Conservation (phyloP, 2,329 filamentous ascomycete species). For the Rugonectria rugulosa region DNA sequence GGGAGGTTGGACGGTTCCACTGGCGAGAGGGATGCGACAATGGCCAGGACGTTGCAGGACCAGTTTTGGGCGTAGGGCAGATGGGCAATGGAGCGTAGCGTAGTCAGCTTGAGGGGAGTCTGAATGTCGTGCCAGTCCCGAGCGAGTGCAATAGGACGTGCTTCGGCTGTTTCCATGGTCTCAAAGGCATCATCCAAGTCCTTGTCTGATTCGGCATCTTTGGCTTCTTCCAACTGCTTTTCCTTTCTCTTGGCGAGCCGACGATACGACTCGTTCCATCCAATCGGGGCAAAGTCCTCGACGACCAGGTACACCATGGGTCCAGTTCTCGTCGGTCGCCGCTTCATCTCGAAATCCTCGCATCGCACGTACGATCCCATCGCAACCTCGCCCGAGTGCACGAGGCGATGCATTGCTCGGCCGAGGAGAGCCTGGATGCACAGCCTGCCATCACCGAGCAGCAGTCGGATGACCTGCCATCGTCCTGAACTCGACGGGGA, state of each 20-base stretch:
- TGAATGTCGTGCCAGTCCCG: slow-evolving; percentile 51
- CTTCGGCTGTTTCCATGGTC: slow-evolving; percentile 34
- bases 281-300: slow-evolving; percentile 53
- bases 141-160: slow-evolving; percentile 46
- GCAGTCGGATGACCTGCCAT: slow-evolving; percentile 55
- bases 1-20: slow-evolving; percentile 58
- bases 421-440: slow-evolving; percentile 62
- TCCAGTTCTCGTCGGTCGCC: slow-evolving; percentile 23
- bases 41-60: slow-evolving; percentile 62
- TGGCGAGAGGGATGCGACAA: slow-evolving; percentile 56
- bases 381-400: slow-evolving; percentile 53
- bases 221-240: too few relatives aligned
- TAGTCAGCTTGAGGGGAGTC: slow-evolving; percentile 59
- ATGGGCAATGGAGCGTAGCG: slow-evolving; percentile 56
- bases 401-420: slow-evolving; percentile 55
- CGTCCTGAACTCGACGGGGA: slow-evolving; percentile 45
- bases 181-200: slow-evolving; percentile 51
- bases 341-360: slow-evolving; percentile 49
- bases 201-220: slow-evolving; percentile 30
- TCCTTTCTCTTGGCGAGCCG: too few relatives aligned
- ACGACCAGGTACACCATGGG: slow-evolving; percentile 55
- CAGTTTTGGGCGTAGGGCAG: slow-evolving; percentile 66
- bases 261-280: slow-evolving; percentile 57
- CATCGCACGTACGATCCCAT: slow-evolving; percentile 59
- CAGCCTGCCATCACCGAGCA: slow-evolving; percentile 61